phyloP scores from a whole-genome alignment of 257 asterid genomes.

The Gentiana straminea region DNA sequence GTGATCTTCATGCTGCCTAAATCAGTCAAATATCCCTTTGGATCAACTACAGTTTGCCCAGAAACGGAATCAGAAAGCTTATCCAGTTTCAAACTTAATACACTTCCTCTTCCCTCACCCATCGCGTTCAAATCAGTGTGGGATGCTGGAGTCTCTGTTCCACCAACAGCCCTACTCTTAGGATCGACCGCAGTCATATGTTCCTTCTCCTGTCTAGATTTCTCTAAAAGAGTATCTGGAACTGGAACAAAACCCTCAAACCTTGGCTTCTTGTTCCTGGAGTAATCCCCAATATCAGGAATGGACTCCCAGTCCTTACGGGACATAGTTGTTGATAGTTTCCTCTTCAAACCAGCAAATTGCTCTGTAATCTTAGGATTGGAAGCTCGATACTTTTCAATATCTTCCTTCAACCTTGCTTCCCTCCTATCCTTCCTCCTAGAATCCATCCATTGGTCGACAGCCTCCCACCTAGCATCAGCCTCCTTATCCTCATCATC shows the following conservation, averaged over 20 bases:
- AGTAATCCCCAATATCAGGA: too few species aligned
- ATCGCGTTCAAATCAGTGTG: too few species aligned
- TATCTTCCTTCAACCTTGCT: conserved; percentile 7
- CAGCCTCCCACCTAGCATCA: neutral
- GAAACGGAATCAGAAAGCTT: too few species aligned
- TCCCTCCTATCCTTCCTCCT: neutral
- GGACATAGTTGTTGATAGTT: conserved; percentile 39
- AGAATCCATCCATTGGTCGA: conserved; percentile 51
- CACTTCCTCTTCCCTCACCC: too few species aligned
- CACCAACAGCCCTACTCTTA: too few species aligned
- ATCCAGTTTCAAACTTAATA: too few species aligned
- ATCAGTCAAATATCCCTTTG: too few species aligned
- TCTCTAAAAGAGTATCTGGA: conserved; percentile 82
- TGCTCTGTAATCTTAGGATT: neutral
- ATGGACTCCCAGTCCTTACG: conserved; percentile 77
- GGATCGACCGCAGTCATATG: conserved; percentile 85
- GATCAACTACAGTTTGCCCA: too few species aligned
- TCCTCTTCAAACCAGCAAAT: conserved; percentile 26
- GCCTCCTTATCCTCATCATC: conserved; percentile 63
- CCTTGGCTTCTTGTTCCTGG: conserved; percentile 76
- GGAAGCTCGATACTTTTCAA: conserved; percentile 5
- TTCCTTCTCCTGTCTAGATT: conserved; percentile 89
- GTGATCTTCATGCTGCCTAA: too few species aligned
- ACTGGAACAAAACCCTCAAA: conserved; percentile 88
- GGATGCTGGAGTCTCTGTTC: too few species aligned